Conservation (phyloP, 345 rosid species). For the Pelargonium nanum region DNA sequence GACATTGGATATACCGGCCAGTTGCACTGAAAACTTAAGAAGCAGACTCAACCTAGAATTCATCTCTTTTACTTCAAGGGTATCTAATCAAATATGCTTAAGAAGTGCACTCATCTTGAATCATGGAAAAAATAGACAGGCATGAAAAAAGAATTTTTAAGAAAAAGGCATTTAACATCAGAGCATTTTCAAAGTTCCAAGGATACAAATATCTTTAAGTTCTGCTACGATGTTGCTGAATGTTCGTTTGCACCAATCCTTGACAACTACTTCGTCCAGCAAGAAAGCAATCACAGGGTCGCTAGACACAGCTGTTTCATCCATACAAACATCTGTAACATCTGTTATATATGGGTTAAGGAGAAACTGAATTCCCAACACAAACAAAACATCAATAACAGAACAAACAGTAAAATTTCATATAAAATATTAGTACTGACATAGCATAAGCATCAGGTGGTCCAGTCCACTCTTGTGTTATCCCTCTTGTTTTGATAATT, state of each 20-base stretch:
- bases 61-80: constrained; percentile 51
- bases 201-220: too few species aligned
- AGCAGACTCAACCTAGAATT: constrained; percentile 41
- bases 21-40: constrained; percentile 39
- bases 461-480: neutral
- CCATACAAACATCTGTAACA: constrained; percentile 92
- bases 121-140: too few species aligned
- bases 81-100: constrained; percentile 50
- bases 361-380: constrained; percentile 19
- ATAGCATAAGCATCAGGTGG: neutral
- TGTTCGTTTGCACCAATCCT: constrained; percentile 96
- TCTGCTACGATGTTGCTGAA: too few species aligned
- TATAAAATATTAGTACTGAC: neutral
- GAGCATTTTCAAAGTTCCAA: too few species aligned
- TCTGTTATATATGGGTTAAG: constrained; percentile 58
- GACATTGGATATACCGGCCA: constrained; percentile 59
- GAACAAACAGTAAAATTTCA: constrained; percentile 4
- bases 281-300: constrained; percentile 88
- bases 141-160: too few species aligned
- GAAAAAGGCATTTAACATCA: too few species aligned
- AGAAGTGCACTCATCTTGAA: constrained; percentile 19
- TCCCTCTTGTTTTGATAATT: neutral
- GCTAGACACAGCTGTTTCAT: constrained; percentile 94
- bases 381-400: too few species aligned
- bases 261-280: constrained; percentile 97